Conservation (phyloP, 495 filamentous ascomycete genomes). For the Penicillium coffeae region DNA sequence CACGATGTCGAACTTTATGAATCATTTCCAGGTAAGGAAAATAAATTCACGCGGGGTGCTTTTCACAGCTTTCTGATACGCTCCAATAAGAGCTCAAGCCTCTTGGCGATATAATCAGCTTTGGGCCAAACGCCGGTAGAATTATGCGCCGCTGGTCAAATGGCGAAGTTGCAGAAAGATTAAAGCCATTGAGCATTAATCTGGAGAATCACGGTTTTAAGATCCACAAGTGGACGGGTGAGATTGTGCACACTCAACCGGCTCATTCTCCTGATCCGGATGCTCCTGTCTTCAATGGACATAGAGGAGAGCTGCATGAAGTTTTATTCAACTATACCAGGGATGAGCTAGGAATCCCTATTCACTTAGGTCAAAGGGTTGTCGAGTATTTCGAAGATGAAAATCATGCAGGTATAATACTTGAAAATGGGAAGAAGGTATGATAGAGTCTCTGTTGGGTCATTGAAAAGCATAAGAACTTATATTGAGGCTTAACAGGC, state of each 20-base stretch:
- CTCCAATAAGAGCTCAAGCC: slow-evolving; percentile 42
- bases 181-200: slow-evolving; percentile 51
- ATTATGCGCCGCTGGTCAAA: slow-evolving; percentile 50
- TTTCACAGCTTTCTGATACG: not conserved
- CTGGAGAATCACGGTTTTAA: slow-evolving; percentile 52
- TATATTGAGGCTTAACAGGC: slow-evolving; percentile 22
- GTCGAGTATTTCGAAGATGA: slow-evolving; percentile 55
- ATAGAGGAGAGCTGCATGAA: slow-evolving; percentile 56
- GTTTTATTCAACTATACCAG: slow-evolving; percentile 53
- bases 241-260: slow-evolving; percentile 55
- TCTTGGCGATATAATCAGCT: slow-evolving; percentile 62
- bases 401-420: slow-evolving; percentile 47
- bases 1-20: slow-evolving; percentile 60
- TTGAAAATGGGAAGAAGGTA: slow-evolving; percentile 48
- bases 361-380: slow-evolving; percentile 51
- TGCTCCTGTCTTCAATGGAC: slow-evolving; percentile 58
- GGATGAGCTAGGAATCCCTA: slow-evolving; percentile 51
- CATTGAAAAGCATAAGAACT: not conserved
- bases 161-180: slow-evolving; percentile 40
- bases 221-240: slow-evolving; percentile 53
- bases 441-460: not conserved
- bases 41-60: not conserved
- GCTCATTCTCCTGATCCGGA: slow-evolving; percentile 39
- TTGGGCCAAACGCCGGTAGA: slow-evolving; percentile 56
- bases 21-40: slow-evolving; percentile 38